These are phyloP conservation scores for Salvia hispanica DNA, from an alignment of 257 asterid species.

Conservation along the genomic window DNA sequence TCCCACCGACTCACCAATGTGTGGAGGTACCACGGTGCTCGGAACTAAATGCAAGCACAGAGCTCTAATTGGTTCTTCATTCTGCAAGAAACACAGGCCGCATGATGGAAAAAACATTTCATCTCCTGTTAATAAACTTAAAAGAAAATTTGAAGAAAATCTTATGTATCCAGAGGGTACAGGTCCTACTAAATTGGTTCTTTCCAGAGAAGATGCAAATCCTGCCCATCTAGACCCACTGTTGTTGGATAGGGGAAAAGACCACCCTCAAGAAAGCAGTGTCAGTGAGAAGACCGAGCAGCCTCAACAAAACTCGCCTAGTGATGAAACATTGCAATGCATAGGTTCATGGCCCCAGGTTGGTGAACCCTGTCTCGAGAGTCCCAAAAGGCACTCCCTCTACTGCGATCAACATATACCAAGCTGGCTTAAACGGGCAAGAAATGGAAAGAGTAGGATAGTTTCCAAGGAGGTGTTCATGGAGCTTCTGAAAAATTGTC, in stretches of 20 bases:
- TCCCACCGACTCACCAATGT: constrained; percentile 69
- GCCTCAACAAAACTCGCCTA: constrained; percentile 38
- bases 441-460: constrained; percentile 94
- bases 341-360: constrained; percentile 67
- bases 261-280: constrained; percentile 37
- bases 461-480: constrained; percentile 89
- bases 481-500: constrained; percentile 74
- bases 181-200: constrained; percentile 43
- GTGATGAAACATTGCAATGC: constrained; percentile 55
- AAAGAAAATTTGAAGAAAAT: constrained; percentile 63
- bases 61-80: constrained; percentile 73
- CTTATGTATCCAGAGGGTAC: constrained; percentile 32
- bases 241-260: constrained; percentile 47
- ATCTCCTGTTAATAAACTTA: constrained; percentile 52
- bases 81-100: constrained; percentile 96
- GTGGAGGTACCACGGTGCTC: constrained; percentile 96
- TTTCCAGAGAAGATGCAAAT: constrained; percentile 41
- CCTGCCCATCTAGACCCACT: constrained; percentile 49
- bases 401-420: constrained; percentile 95
- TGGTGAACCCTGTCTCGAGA: constrained; percentile 58
- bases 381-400: constrained; percentile 73
- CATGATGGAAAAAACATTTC: constrained; percentile 48
- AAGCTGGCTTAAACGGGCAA: constrained; percentile 99
- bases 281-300: constrained; percentile 45
- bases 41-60: constrained; percentile 97